Evolutionary conservation across 371 early-diverging fungal species (phyloP), one percentile per base, ranked within the genome.

Genomic region (Antonospora locustae): DNA sequence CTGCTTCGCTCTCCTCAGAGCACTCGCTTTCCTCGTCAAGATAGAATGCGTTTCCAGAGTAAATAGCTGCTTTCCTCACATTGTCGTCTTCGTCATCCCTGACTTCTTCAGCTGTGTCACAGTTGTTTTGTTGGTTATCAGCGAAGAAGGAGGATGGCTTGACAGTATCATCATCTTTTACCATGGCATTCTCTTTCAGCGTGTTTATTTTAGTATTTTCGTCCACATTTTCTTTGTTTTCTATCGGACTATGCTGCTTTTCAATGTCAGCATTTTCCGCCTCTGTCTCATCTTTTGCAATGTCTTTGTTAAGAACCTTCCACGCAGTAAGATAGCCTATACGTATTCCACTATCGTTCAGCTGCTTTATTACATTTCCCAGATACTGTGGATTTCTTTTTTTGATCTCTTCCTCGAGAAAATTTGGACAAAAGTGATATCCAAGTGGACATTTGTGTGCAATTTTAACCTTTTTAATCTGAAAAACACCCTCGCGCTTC

Each of bases 371-470:
- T 6, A 71, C 50, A 23, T 68, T 66, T 17, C 72, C 72, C 17
- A 67, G 27, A 24, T 66, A 51, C 24, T 53, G 5, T 22, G 17
- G 11, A 45, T 50, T 45, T 2, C 44, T 48, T n/a, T 17, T 30
- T 2, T 47, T 27, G 1, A 65, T 55, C 40, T 65, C 65, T 12
- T 38, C 36, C 55, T 47, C 40, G 19, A 65, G 19, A 51, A 55
- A 59, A 20, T 65, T 56, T 4, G 39, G 37, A 2, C 56, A 50
- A 50, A 28, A 25, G 49, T 44, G 32, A 2, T 45, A 16, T 32
- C 7, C 61, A 27, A 53, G 46, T 1, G 70, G 67, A 37, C 73
- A 73, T 47, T 69, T 73, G 43, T 73, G 73, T 3, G 28, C 51
- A 22, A 65, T 48, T 38, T 67, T 69, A 16, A 69, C 52, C 44